Evolutionary conservation across 2,329 filamentous ascomycete genomes (phyloP).

Genomic region (Rhinocladiella similis): DNA sequence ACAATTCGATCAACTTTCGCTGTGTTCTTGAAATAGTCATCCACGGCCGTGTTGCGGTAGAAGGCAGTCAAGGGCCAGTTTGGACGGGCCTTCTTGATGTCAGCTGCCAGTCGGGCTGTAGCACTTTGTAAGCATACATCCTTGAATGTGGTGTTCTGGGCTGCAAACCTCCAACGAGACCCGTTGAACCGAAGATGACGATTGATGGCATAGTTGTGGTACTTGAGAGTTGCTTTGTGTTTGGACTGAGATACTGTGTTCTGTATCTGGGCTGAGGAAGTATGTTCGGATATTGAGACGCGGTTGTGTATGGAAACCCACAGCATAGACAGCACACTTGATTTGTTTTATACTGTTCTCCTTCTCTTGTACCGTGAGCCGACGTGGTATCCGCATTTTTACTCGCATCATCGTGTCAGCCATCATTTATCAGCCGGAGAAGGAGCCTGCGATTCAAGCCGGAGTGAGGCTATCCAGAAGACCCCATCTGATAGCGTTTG

Average conservation of each 20-base stretch:
- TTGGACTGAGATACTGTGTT: neutral
- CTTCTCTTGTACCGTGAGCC: too few relatives aligned
- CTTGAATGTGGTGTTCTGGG: neutral
- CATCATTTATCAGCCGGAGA: neutral
- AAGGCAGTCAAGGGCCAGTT: conserved; percentile 16
- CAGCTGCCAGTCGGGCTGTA: conserved; percentile 10
- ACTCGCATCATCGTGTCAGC: neutral
- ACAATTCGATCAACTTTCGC: conserved; percentile 15
- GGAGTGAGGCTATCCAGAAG: neutral
- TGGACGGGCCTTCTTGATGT: conserved; percentile 11
- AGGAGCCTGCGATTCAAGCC: neutral
- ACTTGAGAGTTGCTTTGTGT: neutral
- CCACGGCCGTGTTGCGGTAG: conserved; percentile 8
- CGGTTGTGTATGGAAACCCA: neutral
- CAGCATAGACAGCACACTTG: neutral
- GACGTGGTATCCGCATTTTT: too few relatives aligned
- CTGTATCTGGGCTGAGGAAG: too few relatives aligned
- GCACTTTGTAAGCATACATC: too few relatives aligned
- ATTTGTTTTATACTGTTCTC: too few relatives aligned
- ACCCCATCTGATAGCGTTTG: neutral
- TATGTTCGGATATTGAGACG: neutral
- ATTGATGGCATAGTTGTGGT: conserved; percentile 14
- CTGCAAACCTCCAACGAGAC: conserved; percentile 11
- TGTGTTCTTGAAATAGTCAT: conserved; percentile 13
- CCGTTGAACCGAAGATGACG: conserved; percentile 15